A percentile compares a stretch with the other conserved stretches of the same genome.
These are phyloP conservation scores for Gossypium bickii DNA, from an alignment of 345 rosid species.

Conservation along the genomic window DNA sequence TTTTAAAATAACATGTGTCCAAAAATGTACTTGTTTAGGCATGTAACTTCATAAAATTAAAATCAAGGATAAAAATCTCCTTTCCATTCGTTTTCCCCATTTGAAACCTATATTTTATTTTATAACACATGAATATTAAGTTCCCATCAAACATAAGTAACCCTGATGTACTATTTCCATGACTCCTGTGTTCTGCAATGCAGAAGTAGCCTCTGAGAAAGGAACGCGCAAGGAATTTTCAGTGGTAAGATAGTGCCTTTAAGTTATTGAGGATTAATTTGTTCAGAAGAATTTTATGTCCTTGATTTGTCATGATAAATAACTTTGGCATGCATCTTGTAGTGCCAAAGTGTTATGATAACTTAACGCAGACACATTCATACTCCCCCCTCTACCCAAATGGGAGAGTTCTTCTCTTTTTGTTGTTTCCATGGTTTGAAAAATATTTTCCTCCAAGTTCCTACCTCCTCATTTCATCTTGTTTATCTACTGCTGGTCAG, in stretches of 20 bases:
- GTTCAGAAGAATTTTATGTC: background rate
- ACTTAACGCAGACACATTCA: background rate
- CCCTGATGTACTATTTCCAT: background rate
- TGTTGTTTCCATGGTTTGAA: background rate
- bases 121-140: background rate
- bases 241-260: constrained; percentile 43
- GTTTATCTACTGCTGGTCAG: background rate
- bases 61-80: background rate
- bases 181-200: constrained; percentile 12
- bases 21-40: background rate
- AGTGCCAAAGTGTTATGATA: background rate
- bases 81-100: background rate
- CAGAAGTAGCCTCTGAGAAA: constrained; percentile 49
- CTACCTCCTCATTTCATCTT: background rate
- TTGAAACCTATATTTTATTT: background rate
- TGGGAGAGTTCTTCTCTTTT: background rate
- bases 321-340: background rate
- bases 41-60: background rate
- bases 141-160: background rate
- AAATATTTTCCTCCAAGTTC: background rate
- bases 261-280: background rate
- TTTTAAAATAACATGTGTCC: background rate
- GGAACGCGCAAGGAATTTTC: constrained; percentile 42
- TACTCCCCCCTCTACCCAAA: background rate
- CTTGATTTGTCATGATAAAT: background rate